A percentile compares a stretch with the other conserved stretches of the same genome.
phyloP scores from a whole-genome alignment of 2,329 filamentous ascomycete species.

The Arthroderma sp. region DNA sequence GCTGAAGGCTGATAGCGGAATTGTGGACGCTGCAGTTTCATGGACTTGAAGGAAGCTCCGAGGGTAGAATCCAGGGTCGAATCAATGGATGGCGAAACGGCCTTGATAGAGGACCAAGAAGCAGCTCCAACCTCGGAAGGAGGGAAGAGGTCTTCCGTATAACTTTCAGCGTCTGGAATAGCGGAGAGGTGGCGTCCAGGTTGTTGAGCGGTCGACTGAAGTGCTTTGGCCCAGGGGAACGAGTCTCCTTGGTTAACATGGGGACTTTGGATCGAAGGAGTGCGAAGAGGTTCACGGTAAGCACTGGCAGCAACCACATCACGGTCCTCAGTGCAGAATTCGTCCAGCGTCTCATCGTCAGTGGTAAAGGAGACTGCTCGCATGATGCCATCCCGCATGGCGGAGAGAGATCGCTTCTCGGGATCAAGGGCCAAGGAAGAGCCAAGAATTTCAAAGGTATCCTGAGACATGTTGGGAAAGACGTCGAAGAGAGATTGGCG shows the following conservation, averaged over 20 bases:
- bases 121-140: constrained; percentile 51
- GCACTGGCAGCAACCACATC: constrained; percentile 64
- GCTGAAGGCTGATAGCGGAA: constrained; percentile 30
- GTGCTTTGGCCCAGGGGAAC: constrained; percentile 89
- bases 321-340: constrained; percentile 77
- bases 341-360: constrained; percentile 78
- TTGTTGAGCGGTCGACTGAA: constrained; percentile 62
- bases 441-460: constrained; percentile 87
- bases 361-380: constrained; percentile 85
- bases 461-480: constrained; percentile 96
- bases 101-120: constrained; percentile 67
- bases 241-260: constrained; percentile 60
- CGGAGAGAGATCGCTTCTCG: constrained; percentile 67
- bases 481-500: constrained; percentile 95
- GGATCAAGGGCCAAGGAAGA: constrained; percentile 88
- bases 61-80: constrained; percentile 76
- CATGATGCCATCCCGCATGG: constrained; percentile 62
- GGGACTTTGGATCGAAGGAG: constrained; percentile 84
- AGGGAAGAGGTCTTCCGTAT: constrained; percentile 74
- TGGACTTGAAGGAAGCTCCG: constrained; percentile 66
- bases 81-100: constrained; percentile 66
- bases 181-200: constrained; percentile 70
- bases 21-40: constrained; percentile 37
- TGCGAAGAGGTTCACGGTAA: constrained; percentile 89
- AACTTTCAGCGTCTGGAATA: constrained; percentile 67